A percentile compares a stretch with the other conserved stretches of the same genome.
Conservation (phyloP, 192 early-diverging fungal genomes). For the Gonapodya sp. region DNA sequence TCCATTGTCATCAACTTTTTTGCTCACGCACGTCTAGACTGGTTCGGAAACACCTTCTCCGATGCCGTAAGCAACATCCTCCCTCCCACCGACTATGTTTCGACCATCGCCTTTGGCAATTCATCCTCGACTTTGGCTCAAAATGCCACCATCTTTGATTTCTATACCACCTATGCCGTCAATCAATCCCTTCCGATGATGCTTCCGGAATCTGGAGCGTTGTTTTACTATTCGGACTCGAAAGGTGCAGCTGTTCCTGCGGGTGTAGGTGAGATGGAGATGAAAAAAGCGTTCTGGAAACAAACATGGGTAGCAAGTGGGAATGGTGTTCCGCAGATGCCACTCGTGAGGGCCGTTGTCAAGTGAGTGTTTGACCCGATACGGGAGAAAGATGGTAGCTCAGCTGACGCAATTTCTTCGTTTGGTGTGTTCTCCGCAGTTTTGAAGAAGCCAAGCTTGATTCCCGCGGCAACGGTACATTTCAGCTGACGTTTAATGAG, state of each 20-base stretch:
- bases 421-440: background rate
- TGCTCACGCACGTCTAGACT: too few species aligned
- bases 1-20: too few species aligned
- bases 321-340: background rate
- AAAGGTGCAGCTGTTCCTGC: background rate
- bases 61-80: background rate
- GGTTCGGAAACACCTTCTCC: background rate
- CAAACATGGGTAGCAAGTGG: background rate
- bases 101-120: background rate
- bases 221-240: conserved; percentile 4
- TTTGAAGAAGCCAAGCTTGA: conserved; percentile 9
- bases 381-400: too few species aligned
- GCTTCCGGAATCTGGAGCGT: conserved; percentile 5
- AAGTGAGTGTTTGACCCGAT: too few species aligned
- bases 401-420: too few species aligned
- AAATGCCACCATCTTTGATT: background rate
- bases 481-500: background rate
- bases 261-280: background rate
- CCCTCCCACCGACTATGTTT: background rate
- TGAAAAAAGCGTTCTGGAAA: background rate
- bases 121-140: background rate
- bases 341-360: background rate
- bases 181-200: background rate
- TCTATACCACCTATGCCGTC: background rate
- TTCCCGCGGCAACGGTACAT: background rate